Conservation (phyloP, 1,284 basidiomycete genomes). For the Cryptococcus sp. region DNA sequence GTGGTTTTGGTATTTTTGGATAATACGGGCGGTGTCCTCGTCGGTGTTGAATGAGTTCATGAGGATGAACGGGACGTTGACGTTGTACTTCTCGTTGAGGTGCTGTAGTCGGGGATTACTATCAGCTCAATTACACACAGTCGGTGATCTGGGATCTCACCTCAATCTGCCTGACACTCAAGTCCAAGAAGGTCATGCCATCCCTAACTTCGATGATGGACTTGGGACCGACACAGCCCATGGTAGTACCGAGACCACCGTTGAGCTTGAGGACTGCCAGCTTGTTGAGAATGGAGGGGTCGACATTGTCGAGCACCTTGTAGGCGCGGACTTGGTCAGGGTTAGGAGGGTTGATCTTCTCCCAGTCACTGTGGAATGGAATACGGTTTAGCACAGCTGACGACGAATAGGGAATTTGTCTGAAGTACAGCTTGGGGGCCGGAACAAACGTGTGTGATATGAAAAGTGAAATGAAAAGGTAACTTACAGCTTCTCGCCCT, state of each 20-base stretch:
- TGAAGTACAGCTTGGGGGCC: no score
- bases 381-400: background rate
- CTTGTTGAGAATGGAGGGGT: slow-evolving; percentile 79
- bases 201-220: slow-evolving; percentile 89
- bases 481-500: slow-evolving; percentile 89
- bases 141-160: slow-evolving; percentile 36
- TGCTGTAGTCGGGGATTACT: slow-evolving; percentile 48
- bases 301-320: slow-evolving; percentile 65
- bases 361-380: slow-evolving; percentile 75
- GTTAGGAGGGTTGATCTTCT: slow-evolving; percentile 92
- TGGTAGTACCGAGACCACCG: slow-evolving; percentile 82
- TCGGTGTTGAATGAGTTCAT: slow-evolving; percentile 99
- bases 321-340: slow-evolving; percentile 92
- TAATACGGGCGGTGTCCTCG: slow-evolving; percentile 94
- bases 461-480: background rate
- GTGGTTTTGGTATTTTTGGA: slow-evolving; percentile 99
- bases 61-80: slow-evolving; percentile 93
- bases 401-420: background rate
- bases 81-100: slow-evolving; percentile 62
- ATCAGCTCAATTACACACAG: slow-evolving; percentile 4
- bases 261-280: slow-evolving; percentile 99
- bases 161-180: slow-evolving; percentile 96
- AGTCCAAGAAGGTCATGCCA: slow-evolving; percentile 98
- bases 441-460: no score
- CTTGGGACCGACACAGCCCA: slow-evolving; percentile 63